Evolutionary conservation across 805 yeast genomes (phyloP).

Genomic region (Grigorovia humatica): DNA sequence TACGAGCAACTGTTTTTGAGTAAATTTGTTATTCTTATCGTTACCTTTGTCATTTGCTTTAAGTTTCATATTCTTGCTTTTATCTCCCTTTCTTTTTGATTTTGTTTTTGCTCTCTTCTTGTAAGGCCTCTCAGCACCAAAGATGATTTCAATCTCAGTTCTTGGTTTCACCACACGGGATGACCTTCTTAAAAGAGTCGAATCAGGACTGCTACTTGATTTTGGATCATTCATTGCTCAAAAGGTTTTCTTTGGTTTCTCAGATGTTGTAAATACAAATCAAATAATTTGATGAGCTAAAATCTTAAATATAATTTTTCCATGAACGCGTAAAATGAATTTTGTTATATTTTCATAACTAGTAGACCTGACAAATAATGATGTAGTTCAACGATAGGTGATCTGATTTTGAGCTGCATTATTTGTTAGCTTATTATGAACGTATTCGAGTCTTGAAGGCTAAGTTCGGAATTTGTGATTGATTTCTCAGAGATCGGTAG

Average conservation of each 20-base stretch:
- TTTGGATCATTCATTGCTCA: background rate
- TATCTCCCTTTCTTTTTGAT: slow-evolving; percentile 6
- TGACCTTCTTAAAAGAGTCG: slow-evolving; percentile 16
- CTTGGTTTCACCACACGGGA: slow-evolving; percentile 18
- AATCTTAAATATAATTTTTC: background rate
- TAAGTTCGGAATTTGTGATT: no score
- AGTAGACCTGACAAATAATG: no score
- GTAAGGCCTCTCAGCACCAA: slow-evolving; percentile 10
- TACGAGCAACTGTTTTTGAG: slow-evolving; percentile 1
- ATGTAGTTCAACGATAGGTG: no score
- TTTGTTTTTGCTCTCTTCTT: slow-evolving; percentile 6
- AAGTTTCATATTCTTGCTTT: slow-evolving; percentile 6
- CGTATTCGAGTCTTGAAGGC: no score
- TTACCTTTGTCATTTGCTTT: slow-evolving; percentile 4
- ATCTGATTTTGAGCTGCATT: no score
- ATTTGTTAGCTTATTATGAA: no score
- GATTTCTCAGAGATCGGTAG: no score
- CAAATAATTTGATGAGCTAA: background rate
- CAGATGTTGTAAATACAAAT: background rate
- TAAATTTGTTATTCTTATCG: background rate
- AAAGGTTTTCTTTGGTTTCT: background rate
- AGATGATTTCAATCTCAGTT: slow-evolving; percentile 10
- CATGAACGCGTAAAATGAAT: background rate
- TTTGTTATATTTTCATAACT: background rate
- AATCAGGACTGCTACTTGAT: slow-evolving; percentile 3